These are phyloP conservation scores for Populus trichocarpa DNA, from an alignment of 441 rosid species.

Conservation along the genomic window DNA sequence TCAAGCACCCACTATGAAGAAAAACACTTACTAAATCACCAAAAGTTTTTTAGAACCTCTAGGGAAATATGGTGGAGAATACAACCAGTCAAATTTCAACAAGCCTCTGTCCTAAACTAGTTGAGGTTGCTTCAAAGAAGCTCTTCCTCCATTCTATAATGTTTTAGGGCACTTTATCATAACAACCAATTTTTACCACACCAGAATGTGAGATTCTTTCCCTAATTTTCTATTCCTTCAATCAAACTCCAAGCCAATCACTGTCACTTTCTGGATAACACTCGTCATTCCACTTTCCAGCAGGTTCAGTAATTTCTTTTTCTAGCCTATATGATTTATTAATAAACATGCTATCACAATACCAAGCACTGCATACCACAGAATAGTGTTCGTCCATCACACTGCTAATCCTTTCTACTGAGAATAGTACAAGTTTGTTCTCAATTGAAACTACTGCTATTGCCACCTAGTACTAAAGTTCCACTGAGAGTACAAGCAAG, in stretches of 20 bases:
- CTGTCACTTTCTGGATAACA: too few relatives aligned
- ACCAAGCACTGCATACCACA: not conserved
- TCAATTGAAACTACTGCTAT: not conserved
- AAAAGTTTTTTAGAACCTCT: not conserved
- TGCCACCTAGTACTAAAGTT: not conserved
- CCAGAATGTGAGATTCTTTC: not conserved
- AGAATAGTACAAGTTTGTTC: not conserved
- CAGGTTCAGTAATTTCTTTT: not conserved
- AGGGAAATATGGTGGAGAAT: not conserved
- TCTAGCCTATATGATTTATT: not conserved
- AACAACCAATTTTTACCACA: not conserved
- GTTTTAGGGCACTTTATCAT: not conserved
- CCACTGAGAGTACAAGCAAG: not conserved
- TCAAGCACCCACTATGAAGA: not conserved
- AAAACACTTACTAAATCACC: not conserved
- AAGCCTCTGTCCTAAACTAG: not conserved
- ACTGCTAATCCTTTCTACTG: not conserved
- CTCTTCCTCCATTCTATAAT: not conserved
- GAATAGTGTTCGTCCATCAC: not conserved
- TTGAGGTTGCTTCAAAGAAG: not conserved
- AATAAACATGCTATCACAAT: not conserved
- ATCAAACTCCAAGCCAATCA: not conserved
- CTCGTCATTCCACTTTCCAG: not conserved
- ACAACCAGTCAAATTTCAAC: not conserved
- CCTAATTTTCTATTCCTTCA: not conserved